phyloP scores from a whole-genome alignment of 129 eudicot species.

The carrot (Daucus carota) region DH1_v3.0 NC_030387.2:39585501-39586000 shows the following conservation, averaged over 20 bases:
- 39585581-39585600: background rate
- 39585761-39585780: background rate
- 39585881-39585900: constrained; percentile 62
- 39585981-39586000: constrained; percentile 62
- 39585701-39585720: constrained; percentile 99
- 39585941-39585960: constrained; percentile 76
- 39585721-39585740: background rate
- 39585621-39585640: constrained; percentile 99
- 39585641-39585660: constrained; percentile 96
- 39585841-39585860: background rate
- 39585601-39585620: constrained; percentile 12
- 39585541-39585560: background rate
- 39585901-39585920: constrained; percentile 68
- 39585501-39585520: background rate
- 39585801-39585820: background rate
- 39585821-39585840: background rate
- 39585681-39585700: constrained; percentile 77
- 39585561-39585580: background rate
- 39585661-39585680: constrained; percentile 66
- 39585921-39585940: constrained; percentile 77
- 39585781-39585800: background rate
- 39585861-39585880: background rate
- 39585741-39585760: background rate
- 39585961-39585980: constrained; percentile 73
- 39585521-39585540: background rate